Base-by-base conservation (phyloP, 2,329 filamentous ascomycete genomes). In the Aspergillus sp. region DNA sequence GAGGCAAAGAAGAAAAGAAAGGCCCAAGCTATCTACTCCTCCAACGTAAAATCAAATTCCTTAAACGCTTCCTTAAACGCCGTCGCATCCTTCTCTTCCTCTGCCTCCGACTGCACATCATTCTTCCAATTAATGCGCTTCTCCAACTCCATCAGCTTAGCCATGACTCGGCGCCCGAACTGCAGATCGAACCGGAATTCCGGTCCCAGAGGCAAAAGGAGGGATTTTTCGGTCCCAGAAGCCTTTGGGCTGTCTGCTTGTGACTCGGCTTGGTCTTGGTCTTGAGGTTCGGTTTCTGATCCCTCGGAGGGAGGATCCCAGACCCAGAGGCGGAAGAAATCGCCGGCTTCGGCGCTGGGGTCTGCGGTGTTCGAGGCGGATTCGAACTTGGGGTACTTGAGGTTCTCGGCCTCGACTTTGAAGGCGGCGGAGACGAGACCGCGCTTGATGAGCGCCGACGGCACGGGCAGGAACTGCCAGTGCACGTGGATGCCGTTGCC, bases 391-490 rank as follows among this genome's bases (percentile, higher is more conserved):
- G 85, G 84, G 70, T 87, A 87, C 42, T 81, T 74, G 22, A 84
- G 72, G 52, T 96, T 96, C 73, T 96, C 90, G 0, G 92, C 92
- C 71, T 96, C 87, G 1, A 96, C 90, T 55, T 89, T 88, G 78
- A 99, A 97, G 0, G 89, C 94, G 0, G 90, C 91, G 73, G 96
- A 92, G 0, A 96, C 90, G 1, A 96, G 81, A 0, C 90, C 90
- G 51, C 87, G 86, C 20, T 78, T 79, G 54, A 96, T 84, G 49
- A 91, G 79, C 10, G 89, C 82, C 0, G 84, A 80, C 0, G 90
- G 85, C 0, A 96, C 81, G 0, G 95, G 92, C 31, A 98, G 79
- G 66, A 96, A 90, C 76, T 99, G 96, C 95, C 93, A 97, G 71
- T 98, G 94, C 1, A 89, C 84, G 73, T 99, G 95, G 57, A 98